phyloP scores from a whole-genome alignment of 2,329 filamentous ascomycete species.

The Colletotrichum zoysiae region DNA sequence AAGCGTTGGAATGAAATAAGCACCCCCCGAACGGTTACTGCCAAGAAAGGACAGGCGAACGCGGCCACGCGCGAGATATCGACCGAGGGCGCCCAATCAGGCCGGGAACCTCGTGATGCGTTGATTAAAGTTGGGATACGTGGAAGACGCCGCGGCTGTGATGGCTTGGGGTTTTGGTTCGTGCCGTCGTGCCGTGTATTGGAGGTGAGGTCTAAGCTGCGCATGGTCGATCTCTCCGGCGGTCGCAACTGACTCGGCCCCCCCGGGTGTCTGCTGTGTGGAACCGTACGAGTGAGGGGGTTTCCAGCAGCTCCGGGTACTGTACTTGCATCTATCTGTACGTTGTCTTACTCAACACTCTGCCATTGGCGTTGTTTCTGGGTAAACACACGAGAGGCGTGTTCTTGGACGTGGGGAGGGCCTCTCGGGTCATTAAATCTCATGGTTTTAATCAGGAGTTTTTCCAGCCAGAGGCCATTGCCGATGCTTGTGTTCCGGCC shows the following conservation, averaged over 20 bases:
- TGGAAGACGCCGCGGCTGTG: background rate
- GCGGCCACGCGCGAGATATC: background rate
- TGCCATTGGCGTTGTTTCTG: background rate
- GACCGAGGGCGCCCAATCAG: background rate
- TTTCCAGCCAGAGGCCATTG: background rate
- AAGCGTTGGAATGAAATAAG: slow-evolving; percentile 20
- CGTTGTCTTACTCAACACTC: background rate
- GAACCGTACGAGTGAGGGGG: background rate
- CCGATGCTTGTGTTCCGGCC: background rate
- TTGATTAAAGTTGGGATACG: background rate
- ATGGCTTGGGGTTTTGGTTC: no score
- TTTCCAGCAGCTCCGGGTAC: background rate
- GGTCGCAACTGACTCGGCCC: background rate
- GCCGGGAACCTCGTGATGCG: background rate
- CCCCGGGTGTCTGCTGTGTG: background rate
- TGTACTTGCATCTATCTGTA: background rate
- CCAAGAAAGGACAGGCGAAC: background rate
- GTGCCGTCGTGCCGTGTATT: no score
- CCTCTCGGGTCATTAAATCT: no score
- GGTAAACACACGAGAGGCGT: background rate
- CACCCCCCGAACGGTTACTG: background rate
- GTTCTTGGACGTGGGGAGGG: background rate
- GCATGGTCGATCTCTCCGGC: background rate
- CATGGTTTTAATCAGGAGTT: background rate
- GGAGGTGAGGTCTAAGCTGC: background rate